Evolutionary conservation across 805 yeast species (phyloP).

Genomic region (Starmerella cellae): DNA sequence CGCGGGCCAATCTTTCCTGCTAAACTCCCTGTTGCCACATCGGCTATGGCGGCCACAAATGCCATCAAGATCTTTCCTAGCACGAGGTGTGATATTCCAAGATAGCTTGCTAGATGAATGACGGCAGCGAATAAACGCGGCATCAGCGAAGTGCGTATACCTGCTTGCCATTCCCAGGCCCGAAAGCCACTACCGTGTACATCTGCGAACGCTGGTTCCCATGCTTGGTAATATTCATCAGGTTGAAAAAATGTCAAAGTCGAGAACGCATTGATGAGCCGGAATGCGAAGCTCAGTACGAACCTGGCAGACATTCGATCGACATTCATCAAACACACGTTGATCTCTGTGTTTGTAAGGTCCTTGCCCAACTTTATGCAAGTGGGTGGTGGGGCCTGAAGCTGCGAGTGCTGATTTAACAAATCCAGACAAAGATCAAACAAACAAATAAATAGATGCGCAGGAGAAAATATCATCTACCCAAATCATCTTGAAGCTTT

Average conservation of each 20-base stretch:
- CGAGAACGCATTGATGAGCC: conserved; percentile 51
- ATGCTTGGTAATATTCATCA: conserved; percentile 85
- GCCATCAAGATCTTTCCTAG: conserved; percentile 62
- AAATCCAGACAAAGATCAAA: neutral
- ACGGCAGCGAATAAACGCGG: conserved; percentile 55
- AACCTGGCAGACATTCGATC: neutral
- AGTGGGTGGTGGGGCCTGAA: too few species aligned
- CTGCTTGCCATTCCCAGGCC: conserved; percentile 90
- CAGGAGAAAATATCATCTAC: conserved; percentile 3
- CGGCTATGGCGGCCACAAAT: conserved; percentile 57
- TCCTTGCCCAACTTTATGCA: too few species aligned
- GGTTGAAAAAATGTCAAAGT: conserved; percentile 80
- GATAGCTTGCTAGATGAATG: conserved; percentile 27
- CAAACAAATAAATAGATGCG: neutral
- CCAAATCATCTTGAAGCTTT: conserved; percentile 17
- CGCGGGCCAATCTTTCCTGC: conserved; percentile 25
- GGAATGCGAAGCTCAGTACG: conserved; percentile 14
- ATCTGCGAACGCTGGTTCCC: conserved; percentile 76
- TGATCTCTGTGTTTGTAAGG: too few species aligned
- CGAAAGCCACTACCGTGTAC: conserved; percentile 68
- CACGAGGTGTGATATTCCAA: conserved; percentile 27
- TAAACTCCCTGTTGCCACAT: conserved; percentile 42
- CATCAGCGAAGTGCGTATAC: conserved; percentile 63
- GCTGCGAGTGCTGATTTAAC: too few species aligned
- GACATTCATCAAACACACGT: too few species aligned